phyloP scores from a whole-genome alignment of 495 filamentous ascomycete genomes.

The Tetracladium setigerum region DNA sequence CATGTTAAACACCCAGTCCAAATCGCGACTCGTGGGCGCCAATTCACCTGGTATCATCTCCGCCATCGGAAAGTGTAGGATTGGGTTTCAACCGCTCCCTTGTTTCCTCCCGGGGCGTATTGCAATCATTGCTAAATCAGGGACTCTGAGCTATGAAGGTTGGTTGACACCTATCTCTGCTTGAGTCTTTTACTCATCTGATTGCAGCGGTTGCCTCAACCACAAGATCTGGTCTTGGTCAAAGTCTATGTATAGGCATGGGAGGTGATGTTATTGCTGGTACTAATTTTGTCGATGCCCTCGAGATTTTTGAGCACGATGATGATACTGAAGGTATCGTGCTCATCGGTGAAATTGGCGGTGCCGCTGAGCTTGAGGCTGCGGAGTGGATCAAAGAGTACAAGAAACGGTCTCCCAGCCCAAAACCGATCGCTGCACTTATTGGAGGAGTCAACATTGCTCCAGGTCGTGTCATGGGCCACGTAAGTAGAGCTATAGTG shows the following conservation, averaged over 20 bases:
- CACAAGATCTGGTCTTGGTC: slow-evolving; percentile 73
- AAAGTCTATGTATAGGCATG: slow-evolving; percentile 81
- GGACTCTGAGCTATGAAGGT: slow-evolving; percentile 76
- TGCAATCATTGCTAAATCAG: slow-evolving; percentile 81
- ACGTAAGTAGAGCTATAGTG: slow-evolving; percentile 23
- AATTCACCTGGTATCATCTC: slow-evolving; percentile 90
- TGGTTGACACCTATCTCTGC: slow-evolving; percentile 11
- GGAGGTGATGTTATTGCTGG: slow-evolving; percentile 81
- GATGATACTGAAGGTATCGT: slow-evolving; percentile 74
- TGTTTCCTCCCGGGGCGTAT: slow-evolving; percentile 69
- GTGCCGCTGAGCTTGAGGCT: slow-evolving; percentile 69
- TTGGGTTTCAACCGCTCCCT: slow-evolving; percentile 79
- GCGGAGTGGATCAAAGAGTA: slow-evolving; percentile 75
- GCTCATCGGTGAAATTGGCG: slow-evolving; percentile 83
- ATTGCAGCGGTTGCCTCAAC: slow-evolving; percentile 64
- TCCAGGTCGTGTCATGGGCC: slow-evolving; percentile 73
- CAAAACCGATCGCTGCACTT: slow-evolving; percentile 76
- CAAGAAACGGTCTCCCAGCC: slow-evolving; percentile 43
- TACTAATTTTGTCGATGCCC: slow-evolving; percentile 71
- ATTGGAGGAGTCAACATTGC: slow-evolving; percentile 63
- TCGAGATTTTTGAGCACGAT: slow-evolving; percentile 68
- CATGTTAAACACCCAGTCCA: slow-evolving; percentile 73
- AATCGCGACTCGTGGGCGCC: slow-evolving; percentile 72
- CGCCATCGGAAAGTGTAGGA: slow-evolving; percentile 69
- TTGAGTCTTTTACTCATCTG: slow-evolving; percentile 7